A percentile compares a stretch with the other conserved stretches of the same genome.
phyloP scores from a whole-genome alignment of 192 early-diverging fungal species.

The Backusella tarrabulga region DNA sequence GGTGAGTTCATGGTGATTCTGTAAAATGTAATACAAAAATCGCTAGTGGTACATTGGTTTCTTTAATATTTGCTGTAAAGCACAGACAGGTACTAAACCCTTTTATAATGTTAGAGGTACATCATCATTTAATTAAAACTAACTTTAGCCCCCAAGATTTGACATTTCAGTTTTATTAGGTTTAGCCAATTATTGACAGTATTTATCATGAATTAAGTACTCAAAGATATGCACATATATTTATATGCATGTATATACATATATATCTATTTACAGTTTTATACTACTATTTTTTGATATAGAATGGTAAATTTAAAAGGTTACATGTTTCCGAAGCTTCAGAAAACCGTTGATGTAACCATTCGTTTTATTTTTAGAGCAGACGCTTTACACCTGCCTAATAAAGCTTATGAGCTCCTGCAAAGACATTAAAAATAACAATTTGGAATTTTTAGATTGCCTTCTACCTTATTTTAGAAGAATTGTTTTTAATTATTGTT shows the following conservation, averaged over 20 bases:
- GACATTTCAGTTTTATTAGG: not conserved
- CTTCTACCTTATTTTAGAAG: not conserved
- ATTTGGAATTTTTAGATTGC: not conserved
- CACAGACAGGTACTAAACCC: not conserved
- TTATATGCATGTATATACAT: not conserved
- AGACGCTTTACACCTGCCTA: not conserved
- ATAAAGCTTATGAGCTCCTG: not conserved
- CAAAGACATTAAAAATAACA: slow-evolving; percentile 2
- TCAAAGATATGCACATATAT: not conserved
- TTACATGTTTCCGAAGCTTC: slow-evolving; percentile 6
- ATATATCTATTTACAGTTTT: not conserved
- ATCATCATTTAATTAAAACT: not conserved
- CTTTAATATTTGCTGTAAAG: not conserved
- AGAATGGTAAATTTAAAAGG: not conserved
- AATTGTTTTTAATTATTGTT: not conserved
- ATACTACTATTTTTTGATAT: not conserved
- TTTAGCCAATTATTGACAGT: not conserved
- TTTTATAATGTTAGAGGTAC: not conserved
- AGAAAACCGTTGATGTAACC: slow-evolving; percentile 7
- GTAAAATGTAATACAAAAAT: slow-evolving; percentile 6
- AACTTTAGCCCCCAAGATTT: not conserved
- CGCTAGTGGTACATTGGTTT: not conserved
- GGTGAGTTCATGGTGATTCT: not conserved
- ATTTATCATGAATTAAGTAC: not conserved
- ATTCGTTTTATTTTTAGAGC: not conserved